Conservation (phyloP, 2,329 filamentous ascomycete genomes). For the Stagonosporopsis cucurbitacearum region DNA sequence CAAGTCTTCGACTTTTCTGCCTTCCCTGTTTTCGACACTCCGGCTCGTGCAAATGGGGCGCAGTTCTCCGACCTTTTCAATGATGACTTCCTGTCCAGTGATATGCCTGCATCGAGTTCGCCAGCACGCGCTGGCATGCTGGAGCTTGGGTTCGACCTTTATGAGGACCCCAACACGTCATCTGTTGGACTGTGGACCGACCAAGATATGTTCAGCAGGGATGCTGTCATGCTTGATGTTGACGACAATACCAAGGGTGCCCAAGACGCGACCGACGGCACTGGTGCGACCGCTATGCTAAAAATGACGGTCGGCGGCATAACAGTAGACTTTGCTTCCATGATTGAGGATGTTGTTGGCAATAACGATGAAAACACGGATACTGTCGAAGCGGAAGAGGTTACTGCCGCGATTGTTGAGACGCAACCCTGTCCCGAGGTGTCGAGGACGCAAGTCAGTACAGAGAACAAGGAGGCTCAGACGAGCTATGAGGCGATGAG, state of each 20-base stretch:
- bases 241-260: slow-evolving; percentile 17
- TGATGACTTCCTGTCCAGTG: slow-evolving; percentile 46
- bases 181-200: slow-evolving; percentile 45
- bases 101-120: slow-evolving; percentile 47
- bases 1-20: slow-evolving; percentile 43
- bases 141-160: slow-evolving; percentile 43
- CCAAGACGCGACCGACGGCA: background rate
- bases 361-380: slow-evolving; percentile 23
- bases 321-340: slow-evolving; percentile 44
- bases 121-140: slow-evolving; percentile 34
- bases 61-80: slow-evolving; percentile 39
- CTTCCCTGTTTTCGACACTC: slow-evolving; percentile 44
- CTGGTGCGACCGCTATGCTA: slow-evolving; percentile 19
- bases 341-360: slow-evolving; percentile 48
- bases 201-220: slow-evolving; percentile 43
- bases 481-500: slow-evolving; percentile 20
- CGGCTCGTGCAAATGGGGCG: slow-evolving; percentile 27
- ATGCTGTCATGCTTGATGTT: slow-evolving; percentile 33
- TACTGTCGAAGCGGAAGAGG: background rate
- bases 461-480: background rate
- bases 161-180: slow-evolving; percentile 47
- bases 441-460: background rate
- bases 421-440: background rate
- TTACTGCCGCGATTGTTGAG: background rate
- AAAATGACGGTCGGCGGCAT: slow-evolving; percentile 40